These are phyloP conservation scores for Eucalyptus marginata DNA, from an alignment of 345 rosid species.

Conservation along the genomic window DNA sequence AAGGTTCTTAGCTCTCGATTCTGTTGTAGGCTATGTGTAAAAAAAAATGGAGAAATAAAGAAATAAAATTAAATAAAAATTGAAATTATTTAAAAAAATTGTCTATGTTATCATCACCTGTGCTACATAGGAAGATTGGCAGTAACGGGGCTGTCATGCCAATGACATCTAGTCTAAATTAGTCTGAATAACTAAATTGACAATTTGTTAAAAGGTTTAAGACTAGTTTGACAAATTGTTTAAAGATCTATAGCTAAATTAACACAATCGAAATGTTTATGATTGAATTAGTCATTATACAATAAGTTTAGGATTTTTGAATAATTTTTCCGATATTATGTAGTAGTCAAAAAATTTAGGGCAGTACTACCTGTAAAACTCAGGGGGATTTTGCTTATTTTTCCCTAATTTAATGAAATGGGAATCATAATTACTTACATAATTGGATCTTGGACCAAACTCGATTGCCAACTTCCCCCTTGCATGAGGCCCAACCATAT, in stretches of 20 bases:
- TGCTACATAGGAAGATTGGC: too few relatives aligned
- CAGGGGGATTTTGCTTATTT: neutral
- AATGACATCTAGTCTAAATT: too few relatives aligned
- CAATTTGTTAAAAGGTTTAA: too few relatives aligned
- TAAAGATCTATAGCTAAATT: rapidly evolving
- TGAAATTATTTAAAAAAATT: too few relatives aligned
- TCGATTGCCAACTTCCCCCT: too few relatives aligned
- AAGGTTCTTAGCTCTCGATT: too few relatives aligned
- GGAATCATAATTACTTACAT: neutral
- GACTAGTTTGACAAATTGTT: too few relatives aligned
- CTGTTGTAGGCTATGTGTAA: rapidly evolving
- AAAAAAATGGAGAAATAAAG: rapidly evolving
- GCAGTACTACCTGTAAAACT: neutral
- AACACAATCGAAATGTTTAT: rapidly evolving
- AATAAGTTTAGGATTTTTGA: too few relatives aligned
- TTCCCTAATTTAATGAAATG: neutral
- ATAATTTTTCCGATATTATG: neutral
- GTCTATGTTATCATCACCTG: too few relatives aligned
- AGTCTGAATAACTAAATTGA: rapidly evolving
- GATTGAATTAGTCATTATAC: too few relatives aligned
- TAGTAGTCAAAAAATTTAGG: neutral
- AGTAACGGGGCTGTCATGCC: rapidly evolving
- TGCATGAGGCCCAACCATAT: neutral
- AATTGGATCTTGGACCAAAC: too few relatives aligned
- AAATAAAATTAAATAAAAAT: too few relatives aligned